Evolutionary conservation across 768 basidiomycete species (phyloP).

Genomic region (Tylopilus subfusipes): DNA sequence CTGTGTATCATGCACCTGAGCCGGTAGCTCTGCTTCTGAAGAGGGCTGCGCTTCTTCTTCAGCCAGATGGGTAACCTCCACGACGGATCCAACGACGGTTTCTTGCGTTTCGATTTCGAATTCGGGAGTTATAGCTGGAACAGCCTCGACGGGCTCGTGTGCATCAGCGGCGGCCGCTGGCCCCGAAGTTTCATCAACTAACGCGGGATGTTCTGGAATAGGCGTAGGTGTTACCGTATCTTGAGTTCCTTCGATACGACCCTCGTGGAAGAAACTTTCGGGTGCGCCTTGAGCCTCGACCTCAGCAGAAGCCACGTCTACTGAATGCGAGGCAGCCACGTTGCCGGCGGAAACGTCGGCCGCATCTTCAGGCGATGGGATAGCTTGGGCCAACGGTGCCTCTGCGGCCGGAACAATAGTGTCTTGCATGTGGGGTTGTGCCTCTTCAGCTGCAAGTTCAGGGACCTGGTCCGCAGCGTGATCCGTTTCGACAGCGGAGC

Average conservation of each 20-base stretch:
- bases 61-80: not conserved
- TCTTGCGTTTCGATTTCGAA: not conserved
- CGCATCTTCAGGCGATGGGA: not conserved
- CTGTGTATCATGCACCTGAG: not conserved
- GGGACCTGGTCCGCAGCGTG: slow-evolving; percentile 5
- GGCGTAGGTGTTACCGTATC: not conserved
- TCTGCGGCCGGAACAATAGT: not conserved
- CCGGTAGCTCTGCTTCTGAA: slow-evolving; percentile 1
- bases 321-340: not conserved
- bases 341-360: not conserved
- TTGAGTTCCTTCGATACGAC: not conserved
- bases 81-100: not conserved
- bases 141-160: not conserved
- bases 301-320: not conserved
- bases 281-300: slow-evolving; percentile 1
- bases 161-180: not conserved
- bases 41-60: not conserved
- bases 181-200: slow-evolving; percentile 7
- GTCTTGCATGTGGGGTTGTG: not conserved
- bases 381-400: not conserved
- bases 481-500: not conserved
- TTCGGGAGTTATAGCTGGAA: not conserved
- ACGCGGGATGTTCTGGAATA: not conserved
- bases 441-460: not conserved
- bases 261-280: not conserved